These are phyloP conservation scores for Coprinopsis strossmayeri DNA, from an alignment of 768 basidiomycete species.

Conservation along the genomic window DNA sequence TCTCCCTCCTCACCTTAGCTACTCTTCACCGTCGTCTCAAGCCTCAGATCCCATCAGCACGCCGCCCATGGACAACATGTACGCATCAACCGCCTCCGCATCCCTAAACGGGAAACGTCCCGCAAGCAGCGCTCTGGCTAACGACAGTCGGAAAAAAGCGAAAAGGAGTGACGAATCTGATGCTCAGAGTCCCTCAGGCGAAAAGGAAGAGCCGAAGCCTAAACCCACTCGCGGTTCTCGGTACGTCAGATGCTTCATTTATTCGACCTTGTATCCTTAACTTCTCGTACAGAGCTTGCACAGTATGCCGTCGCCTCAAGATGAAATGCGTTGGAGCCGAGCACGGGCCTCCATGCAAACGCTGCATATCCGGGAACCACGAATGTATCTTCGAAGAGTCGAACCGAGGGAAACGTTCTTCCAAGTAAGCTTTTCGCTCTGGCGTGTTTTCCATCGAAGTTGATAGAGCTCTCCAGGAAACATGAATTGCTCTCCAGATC, in stretches of 20 bases:
- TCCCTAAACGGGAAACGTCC: conserved; percentile 65
- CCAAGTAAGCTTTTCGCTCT: conserved; percentile 48
- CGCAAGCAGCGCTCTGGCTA: conserved; percentile 32
- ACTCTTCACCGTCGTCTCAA: conserved; percentile 76
- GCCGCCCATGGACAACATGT: conserved; percentile 60
- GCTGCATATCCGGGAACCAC: conserved; percentile 70
- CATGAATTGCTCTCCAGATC: conserved; percentile 78
- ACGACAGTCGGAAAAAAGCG: conserved; percentile 50
- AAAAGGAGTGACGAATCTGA: conserved; percentile 54
- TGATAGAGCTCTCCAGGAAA: conserved; percentile 48
- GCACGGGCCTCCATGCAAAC: conserved; percentile 87
- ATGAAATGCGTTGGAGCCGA: conserved; percentile 93
- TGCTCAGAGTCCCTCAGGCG: conserved; percentile 42
- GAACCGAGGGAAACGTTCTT: conserved; percentile 86
- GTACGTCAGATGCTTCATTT: conserved; percentile 31
- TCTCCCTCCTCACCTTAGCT: conserved; percentile 47
- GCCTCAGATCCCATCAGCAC: conserved; percentile 73
- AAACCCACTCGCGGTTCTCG: conserved; percentile 85
- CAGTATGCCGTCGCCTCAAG: conserved; percentile 85
- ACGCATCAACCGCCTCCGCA: conserved; percentile 35
- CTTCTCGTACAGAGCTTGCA: conserved; percentile 62
- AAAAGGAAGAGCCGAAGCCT: conserved; percentile 64
- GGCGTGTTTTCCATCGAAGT: conserved; percentile 15
- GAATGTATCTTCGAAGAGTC: conserved; percentile 97
- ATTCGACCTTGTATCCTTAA: conserved; percentile 10